Base-by-base conservation (phyloP, 768 basidiomycete species). In the Macrolepiota albuminosa region DNA sequence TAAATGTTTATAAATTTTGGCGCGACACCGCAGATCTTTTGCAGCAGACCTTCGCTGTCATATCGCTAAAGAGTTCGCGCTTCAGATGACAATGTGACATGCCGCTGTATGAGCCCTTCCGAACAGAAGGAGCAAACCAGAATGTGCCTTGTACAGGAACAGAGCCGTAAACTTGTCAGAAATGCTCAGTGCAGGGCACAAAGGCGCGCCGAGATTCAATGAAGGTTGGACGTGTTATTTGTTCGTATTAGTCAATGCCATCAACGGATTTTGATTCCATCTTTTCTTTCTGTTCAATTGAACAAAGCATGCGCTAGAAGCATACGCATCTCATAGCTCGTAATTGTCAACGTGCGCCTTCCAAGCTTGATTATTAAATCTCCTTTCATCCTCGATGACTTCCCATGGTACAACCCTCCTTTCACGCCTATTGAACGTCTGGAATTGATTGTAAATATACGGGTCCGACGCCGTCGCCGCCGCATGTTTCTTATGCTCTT, bases 21-120 rank as follows among this genome's bases (percentile, higher is more conserved):
- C 31, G 49, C 60, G 57, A 59, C 60, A 61, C 58, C 65, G 64
- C 64, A 59, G 64, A 64, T 64, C 64, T 51, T 60, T 43, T 49
- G 29, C 47, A 39, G 29, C 60, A 43, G 36, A 16, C 52, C 65
- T 66, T 66, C 65, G 29, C 61, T 66, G 65, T 64, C 65, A 64
- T 61, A 42, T 56, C 54, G 33, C 60, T 51, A n/a, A 61, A 56
- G 59, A 61, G 57, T 50, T 60, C 54, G 33, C 60, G 54, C 57
- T 53, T 37, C 45, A 45, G 33, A 26, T 24, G 31, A 34, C 54
- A 46, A 29, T 52, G 60, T 47, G 59, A 54, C 39, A 42, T 56
- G 43, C 55, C 26, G 29, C 52, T 10, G 36, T 11, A 34, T 29
- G 18, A 43, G n/a, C 24, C 26, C 31, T 39, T 24, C 45, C 55